Base-by-base conservation (phyloP, 2,329 filamentous ascomycete genomes). In the Lecanicillium sp. region DNA sequence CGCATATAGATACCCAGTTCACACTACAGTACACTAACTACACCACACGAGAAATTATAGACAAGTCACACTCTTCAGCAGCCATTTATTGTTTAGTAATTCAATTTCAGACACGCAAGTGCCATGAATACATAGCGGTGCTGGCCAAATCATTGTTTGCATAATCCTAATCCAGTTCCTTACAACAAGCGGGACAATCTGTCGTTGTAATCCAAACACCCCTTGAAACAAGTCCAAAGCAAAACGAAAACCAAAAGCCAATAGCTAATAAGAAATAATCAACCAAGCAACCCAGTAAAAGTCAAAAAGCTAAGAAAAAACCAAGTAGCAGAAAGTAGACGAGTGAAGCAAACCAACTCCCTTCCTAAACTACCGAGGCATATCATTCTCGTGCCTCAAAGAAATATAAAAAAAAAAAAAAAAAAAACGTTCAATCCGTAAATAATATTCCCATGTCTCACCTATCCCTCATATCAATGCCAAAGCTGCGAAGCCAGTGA, bases 271-370 rank as follows among this genome's bases (percentile, higher is more conserved):
- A 27, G 13, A 27, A 27, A 7, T 27, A 43, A 42, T 43, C 42
- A 44, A 25, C 39, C 25, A 43, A 44, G 29, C 36, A 20, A 14
- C 32, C 18, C 20, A 44, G 36, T 45, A 43, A 49, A 45, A 51
- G 49, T 56, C 44, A 51, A 47, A 48, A 47, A 39, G 44, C 10
- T 4, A 18, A 34, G 32, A n/a, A n/a, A 20, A 58, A 54, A 53
- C 54, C 40, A 44, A 47, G 27, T 34, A 18, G 11, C 13, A 33
- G 18, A n/a, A n/a, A n/a, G n/a, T n/a, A n/a, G n/a, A n/a, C n/a
- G n/a, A n/a, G 11, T n/a, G n/a, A 36, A 33, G 19, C 28, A 41
- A 36, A 36, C 33, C 29, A 34, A 34, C 15, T 17, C 33, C 37
- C 15, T 25, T 25, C 22, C 22, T 11, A 25, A 25, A 11, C 22